A percentile compares a stretch with the other conserved stretches of the same genome.
These are phyloP conservation scores for Diaporthe sp. DNA, from an alignment of 2,329 filamentous ascomycete species.

Conservation along the genomic window DNA sequence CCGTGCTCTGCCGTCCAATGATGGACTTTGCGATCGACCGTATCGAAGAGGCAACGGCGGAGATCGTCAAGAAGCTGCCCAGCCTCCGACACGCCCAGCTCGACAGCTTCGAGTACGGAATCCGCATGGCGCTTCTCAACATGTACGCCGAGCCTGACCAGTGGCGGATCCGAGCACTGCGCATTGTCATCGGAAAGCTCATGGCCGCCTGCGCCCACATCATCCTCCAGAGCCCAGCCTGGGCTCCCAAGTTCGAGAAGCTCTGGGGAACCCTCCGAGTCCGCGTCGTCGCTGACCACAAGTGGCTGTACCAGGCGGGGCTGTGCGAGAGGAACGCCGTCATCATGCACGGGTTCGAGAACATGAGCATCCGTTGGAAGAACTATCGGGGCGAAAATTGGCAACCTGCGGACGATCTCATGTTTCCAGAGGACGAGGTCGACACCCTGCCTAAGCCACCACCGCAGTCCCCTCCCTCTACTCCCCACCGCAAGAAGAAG, in stretches of 20 bases:
- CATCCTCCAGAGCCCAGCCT: constrained; percentile 44
- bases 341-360: constrained; percentile 36
- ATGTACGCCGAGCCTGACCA: constrained; percentile 46
- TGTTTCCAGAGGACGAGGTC: not conserved
- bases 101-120: constrained; percentile 41
- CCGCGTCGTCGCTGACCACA: constrained; percentile 36
- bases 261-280: constrained; percentile 27
- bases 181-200: constrained; percentile 45
- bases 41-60: constrained; percentile 66
- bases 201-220: constrained; percentile 44
- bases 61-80: constrained; percentile 55
- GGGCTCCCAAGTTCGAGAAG: not conserved
- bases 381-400: constrained; percentile 25
- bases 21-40: constrained; percentile 61
- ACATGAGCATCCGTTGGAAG: constrained; percentile 25
- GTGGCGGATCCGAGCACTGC: constrained; percentile 42
- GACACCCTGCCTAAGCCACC: not conserved
- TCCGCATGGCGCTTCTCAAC: constrained; percentile 44
- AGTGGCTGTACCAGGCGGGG: constrained; percentile 32
- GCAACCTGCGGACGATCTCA: constrained; percentile 30
- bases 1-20: constrained; percentile 44
- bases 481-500: constrained; percentile 14
- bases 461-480: not conserved
- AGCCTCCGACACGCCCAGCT: constrained; percentile 39
- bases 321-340: constrained; percentile 1